Base-by-base conservation (phyloP, 78 protist species). In the Goniomonas avonlea region DNA sequence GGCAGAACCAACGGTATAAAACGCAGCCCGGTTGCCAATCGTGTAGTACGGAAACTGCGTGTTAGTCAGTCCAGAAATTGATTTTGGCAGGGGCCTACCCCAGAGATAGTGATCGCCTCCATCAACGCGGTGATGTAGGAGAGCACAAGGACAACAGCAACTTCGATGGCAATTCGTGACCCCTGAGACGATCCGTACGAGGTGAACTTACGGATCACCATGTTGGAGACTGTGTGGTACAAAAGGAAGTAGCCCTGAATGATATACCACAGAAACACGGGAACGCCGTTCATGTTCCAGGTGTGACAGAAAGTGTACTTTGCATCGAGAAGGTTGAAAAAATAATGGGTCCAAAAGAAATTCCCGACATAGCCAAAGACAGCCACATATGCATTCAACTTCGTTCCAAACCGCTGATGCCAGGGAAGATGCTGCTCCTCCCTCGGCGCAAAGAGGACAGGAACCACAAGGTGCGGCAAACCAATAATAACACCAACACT, bases 321-420 rank as follows among this genome's bases (percentile, higher is more conserved):
- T 3, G 90, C 90, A 15, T 66, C 80, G 31, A 86, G 77, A 18
- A 86, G 37, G 20, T 63, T 71, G 58, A 70, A 86, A 35, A 86
- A 86, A 32, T 86, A 86, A 40, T 86, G 90, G 2, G 90, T 86
- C 90, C 90, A 86, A 39, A 86, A 86, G 39, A 82, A 86, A 61
- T 86, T 86, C 32, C 90, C 90, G n/a, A n/a, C n/a, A n/a, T n/a
- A n/a, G n/a, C n/a, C n/a, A n/a, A n/a, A n/a, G n/a, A n/a, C n/a
- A n/a, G n/a, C n/a, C n/a, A n/a, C n/a, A n/a, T n/a, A n/a, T n/a
- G n/a, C n/a, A n/a, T n/a, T n/a, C n/a, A n/a, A n/a, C n/a, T n/a
- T n/a, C n/a, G n/a, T n/a, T n/a, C n/a, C n/a, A n/a, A n/a, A n/a
- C n/a, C n/a, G n/a, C n/a, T n/a, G n/a, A n/a, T n/a, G n/a, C n/a